Evolutionary conservation across 306 rosid species (phyloP).

Genomic region (Lathyrus sativus): DNA sequence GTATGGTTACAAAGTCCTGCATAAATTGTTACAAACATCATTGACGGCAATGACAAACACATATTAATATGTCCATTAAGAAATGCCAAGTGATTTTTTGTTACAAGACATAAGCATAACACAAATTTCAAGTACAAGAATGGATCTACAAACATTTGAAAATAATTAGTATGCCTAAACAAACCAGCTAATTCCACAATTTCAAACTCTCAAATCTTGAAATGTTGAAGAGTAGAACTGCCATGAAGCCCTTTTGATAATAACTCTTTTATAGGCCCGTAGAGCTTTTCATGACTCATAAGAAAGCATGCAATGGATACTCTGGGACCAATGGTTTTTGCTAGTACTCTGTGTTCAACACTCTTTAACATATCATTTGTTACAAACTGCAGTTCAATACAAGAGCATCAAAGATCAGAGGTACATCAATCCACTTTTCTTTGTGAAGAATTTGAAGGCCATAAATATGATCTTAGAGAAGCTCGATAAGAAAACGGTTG

Average conservation of each 20-base stretch:
- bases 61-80: too few relatives aligned
- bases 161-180: neutral
- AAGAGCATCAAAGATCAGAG: slow-evolving; percentile 23
- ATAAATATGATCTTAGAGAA: slow-evolving; percentile 40
- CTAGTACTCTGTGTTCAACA: slow-evolving; percentile 36
- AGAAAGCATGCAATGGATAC: slow-evolving; percentile 38
- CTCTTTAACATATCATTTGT: slow-evolving; percentile 42
- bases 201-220: slow-evolving; percentile 14
- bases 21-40: too few relatives aligned
- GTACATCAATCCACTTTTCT: slow-evolving; percentile 35
- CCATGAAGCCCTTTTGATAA: slow-evolving; percentile 41
- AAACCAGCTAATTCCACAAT: too few relatives aligned
- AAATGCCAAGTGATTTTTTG: too few relatives aligned
- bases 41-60: too few relatives aligned
- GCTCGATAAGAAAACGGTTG: slow-evolving; percentile 25
- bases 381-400: slow-evolving; percentile 31
- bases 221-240: slow-evolving; percentile 30
- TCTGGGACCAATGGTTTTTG: slow-evolving; percentile 36
- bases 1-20: too few relatives aligned
- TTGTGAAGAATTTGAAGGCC: slow-evolving; percentile 39
- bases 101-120: neutral
- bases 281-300: slow-evolving; percentile 17
- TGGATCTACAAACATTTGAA: too few relatives aligned
- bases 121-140: neutral
- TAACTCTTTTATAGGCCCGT: slow-evolving; percentile 39